Base-by-base conservation (phyloP, 306 rosid genomes). In the Spatholobus suberectus region DNA sequence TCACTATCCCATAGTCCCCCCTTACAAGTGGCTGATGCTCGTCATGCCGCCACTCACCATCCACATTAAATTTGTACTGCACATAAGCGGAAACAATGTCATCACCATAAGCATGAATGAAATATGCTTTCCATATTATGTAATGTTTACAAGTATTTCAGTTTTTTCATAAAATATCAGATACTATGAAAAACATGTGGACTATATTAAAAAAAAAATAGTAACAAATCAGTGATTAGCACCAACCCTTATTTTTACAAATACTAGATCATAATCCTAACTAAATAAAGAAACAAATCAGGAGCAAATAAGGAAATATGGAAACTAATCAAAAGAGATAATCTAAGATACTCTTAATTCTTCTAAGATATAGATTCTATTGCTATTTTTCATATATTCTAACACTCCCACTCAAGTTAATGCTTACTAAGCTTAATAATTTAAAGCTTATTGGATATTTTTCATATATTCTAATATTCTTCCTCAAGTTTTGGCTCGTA, bases 11-110 rank as follows among this genome's bases (percentile, higher is more conserved):
- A 85, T 18, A 70, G 77, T 68, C 77, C 73, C 84, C 94, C 57
- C 27, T 79, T n/a, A 83, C 84, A 83, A 54, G 86, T 52, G 84
- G 90, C 69, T 89, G 87, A 44, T 83, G 90, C 86, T 88, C 98
- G 78, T 94, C 93, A 43, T 94, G 94, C 86, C 87, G 88, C 98
- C 95, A 94, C 80, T 84, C 89, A 57, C 98, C 98, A 72, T 94
- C 98, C 29, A 94, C 95, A 44, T 18, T 72, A 82, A 94, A 94
- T 65, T 89, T 90, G 86, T 82, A 94, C 98, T 94, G 94, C 85
- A 87, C 70, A 66, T 44, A 46, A 75, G 63, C 27, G 62, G 73
- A 85, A 63, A 63, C 8, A 34, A 82, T 75, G 84, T 15, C 44
- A 81, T 78, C 52, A 54, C 23, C 58, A 63, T 62, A 73, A 82